Base-by-base conservation (phyloP, 1,139 yeast species). In the Diutina neorugosa region DNA sequence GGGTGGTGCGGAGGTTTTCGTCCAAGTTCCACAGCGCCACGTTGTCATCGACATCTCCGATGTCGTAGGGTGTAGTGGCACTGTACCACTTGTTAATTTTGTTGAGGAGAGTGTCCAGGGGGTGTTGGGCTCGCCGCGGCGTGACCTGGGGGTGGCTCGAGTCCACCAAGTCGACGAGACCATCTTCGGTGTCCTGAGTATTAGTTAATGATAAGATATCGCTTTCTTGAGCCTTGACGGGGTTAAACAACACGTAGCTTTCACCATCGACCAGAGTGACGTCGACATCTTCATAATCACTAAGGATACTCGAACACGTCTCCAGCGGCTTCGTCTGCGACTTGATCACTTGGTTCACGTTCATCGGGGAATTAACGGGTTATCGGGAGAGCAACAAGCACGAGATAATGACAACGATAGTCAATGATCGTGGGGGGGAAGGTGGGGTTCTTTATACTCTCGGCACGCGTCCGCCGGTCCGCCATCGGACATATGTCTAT, bases 1-100 rank as follows among this genome's bases (percentile, higher is more conserved):
- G 18, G 19, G 52, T 20, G 1, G 51, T 20, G 34, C 50, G 52
- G 51, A 68, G 58, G 54, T 68, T 64, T 56, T 71, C 77, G 57
- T 73, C 77, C 55, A 74, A 62, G 58, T 73, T 73, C 78, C 78
- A 74, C 52, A 74, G 69, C 16, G 78, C 78, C 4, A 69, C 65
- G 58, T 73, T 73, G 56, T 74, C 78, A 55, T 71, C 74, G 6
- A 70, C 50, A 1, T 46, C 37, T 4, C 27, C 63, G 31, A 65
- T 50, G 42, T 60, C 55, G 52, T 53, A 51, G 57, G 21, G 44
- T 53, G 49, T 58, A 55, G 54, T 52, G 52, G 54, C 52, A 11
- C 37, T 31, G 48, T 57, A 57, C 64, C 64, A 62, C 44, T 56
- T 57, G 54, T 60, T 53, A 23, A 62, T 62, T 44, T 65, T 65